Percentiles rank a stretch among this genome's conserved stretches.
phyloP scores from a whole-genome alignment of 306 rosid species.

The Quercus wislizeni region DNA sequence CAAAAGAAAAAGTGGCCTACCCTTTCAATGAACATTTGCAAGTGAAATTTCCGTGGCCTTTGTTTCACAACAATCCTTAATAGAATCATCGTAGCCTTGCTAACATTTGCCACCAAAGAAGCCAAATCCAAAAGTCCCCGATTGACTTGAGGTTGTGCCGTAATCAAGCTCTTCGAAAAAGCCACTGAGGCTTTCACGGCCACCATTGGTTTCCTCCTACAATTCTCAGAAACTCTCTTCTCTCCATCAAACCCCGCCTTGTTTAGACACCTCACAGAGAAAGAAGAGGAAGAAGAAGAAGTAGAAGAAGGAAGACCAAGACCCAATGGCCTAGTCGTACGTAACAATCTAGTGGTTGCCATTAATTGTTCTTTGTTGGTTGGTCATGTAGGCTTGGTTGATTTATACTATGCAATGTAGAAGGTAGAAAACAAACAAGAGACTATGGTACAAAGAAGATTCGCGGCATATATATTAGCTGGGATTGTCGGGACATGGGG shows the following conservation, averaged over 20 bases:
- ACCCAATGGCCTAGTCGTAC: constrained; percentile 18
- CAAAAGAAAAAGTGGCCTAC: constrained; percentile 1
- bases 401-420: background rate
- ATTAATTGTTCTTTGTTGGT: constrained; percentile 6
- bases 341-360: constrained; percentile 36
- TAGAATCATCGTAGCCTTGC: constrained; percentile 6
- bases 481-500: constrained; percentile 17
- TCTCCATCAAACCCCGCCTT: constrained; percentile 3
- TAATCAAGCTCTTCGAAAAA: background rate
- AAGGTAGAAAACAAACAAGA: background rate
- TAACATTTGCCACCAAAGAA: constrained; percentile 7
- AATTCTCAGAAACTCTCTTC: background rate
- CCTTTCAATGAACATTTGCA: constrained; percentile 48
- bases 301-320: constrained; percentile 15
- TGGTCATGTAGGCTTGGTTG: background rate
- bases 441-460: constrained; percentile 13
- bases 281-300: constrained; percentile 7
- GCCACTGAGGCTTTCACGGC: constrained; percentile 16
- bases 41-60: background rate
- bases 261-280: constrained; percentile 3
- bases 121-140: constrained; percentile 16
- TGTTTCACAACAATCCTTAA: constrained; percentile 14
- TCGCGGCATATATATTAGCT: constrained; percentile 36
- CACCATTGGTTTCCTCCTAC: constrained; percentile 5
- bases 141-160: background rate